Conservation (phyloP, 2,329 filamentous ascomycete species). For the Ceratocystis eucalypticola region DNA sequence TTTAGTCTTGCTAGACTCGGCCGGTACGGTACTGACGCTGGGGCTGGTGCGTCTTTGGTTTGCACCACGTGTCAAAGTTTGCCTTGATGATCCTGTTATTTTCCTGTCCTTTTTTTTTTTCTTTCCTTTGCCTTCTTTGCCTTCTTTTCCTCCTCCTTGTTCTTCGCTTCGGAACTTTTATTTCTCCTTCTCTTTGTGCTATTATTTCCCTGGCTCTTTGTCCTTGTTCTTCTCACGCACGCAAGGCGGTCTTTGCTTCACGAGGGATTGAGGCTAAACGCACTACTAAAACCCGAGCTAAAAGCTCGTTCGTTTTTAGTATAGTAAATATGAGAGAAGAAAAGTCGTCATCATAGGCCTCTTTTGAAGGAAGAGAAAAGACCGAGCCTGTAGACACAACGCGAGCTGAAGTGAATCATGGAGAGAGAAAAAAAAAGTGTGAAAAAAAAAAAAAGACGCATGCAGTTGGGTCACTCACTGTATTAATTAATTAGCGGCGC, state of each 20-base stretch:
- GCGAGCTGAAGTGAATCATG: neutral
- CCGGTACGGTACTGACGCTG: neutral
- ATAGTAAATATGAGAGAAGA: neutral
- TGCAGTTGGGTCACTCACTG: neutral
- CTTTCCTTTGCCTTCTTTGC: neutral
- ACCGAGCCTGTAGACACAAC: neutral
- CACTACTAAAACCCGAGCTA: too few relatives aligned
- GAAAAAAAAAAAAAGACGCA: neutral
- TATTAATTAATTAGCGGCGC: too few relatives aligned
- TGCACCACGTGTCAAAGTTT: conserved; percentile 3
- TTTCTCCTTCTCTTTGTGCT: neutral
- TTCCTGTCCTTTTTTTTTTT: neutral
- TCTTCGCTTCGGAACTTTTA: neutral
- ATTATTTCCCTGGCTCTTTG: neutral
- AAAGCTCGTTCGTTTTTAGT: neutral
- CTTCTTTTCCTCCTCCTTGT: neutral
- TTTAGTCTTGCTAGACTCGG: neutral
- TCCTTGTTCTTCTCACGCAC: neutral
- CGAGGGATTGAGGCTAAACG: neutral
- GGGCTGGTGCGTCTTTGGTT: neutral
- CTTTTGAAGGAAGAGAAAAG: neutral
- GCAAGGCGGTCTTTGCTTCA: neutral
- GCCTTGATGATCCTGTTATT: neutral
- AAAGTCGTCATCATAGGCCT: neutral
- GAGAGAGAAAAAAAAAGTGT: neutral